Evolutionary conservation across 768 basidiomycete species (phyloP), one percentile per base, ranked within the genome.

Genomic region (Chalciporus piperatus): DNA sequence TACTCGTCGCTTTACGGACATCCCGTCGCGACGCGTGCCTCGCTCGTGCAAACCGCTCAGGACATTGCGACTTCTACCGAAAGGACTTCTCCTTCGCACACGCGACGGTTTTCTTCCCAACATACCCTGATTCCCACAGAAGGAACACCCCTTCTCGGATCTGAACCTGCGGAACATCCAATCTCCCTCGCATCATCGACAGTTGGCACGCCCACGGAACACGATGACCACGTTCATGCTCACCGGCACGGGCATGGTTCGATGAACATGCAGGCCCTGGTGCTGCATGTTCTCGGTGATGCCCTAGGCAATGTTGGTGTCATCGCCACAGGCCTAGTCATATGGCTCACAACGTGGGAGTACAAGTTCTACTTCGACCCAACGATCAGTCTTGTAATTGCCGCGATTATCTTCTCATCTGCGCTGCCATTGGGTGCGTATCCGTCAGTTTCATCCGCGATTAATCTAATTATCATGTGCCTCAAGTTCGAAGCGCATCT

Each of bases 261-360:
- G 1, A 98, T 99, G 97, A 99, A 98, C 71, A 98, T 98, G 95
- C 87, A 77, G n/a, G 97, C 94, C 27, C 77, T 99, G 1, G 76
- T 98, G 28, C 72, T 99, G 25, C 97, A 99, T 68, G 97, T 98
- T 35, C 69, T 99, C 41, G 96, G 96, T 30, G 96, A 99, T 73
- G 96, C 96, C 49, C 80, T 99, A 22, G 97, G 97, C 45, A 98
- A 99, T 69, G 90, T 98, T 55, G 97, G 97, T 47, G 97, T 99
- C 55, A 97, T 99, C 53, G 84, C 87, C 32, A 92, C 95, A 4
- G 97, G 97, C 50, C 81, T 98, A 11, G 75, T 98, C 64, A 97
- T 99, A 64, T 95, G 92, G 94, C 79, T 89, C 51, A 86, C 88
- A 1, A 73, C 82, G 22, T 95, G 90, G 84, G 70, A 73, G 59